Evolutionary conservation across 495 filamentous ascomycete species (phyloP).

Genomic region (Aspergillus carlsbadensis): DNA sequence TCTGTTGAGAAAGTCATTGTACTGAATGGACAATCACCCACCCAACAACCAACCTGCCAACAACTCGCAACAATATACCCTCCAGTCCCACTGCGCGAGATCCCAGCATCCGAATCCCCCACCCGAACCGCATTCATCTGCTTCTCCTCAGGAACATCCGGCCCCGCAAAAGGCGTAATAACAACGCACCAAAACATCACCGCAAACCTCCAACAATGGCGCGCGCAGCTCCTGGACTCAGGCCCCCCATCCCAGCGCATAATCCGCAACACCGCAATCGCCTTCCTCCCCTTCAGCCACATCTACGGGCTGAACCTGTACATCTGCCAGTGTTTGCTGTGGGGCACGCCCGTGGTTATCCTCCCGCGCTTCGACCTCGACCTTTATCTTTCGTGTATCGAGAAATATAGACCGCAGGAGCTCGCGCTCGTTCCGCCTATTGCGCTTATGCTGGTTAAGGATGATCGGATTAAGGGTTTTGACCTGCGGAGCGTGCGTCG

Average conservation of each 20-base stretch:
- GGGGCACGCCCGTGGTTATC: neutral
- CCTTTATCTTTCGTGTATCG: neutral
- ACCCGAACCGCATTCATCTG: neutral
- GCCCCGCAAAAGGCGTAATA: neutral
- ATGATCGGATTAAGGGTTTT: neutral
- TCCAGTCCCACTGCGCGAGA: too few relatives aligned
- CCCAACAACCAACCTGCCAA: too few relatives aligned
- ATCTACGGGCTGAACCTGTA: conserved; percentile 7
- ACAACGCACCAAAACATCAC: neutral
- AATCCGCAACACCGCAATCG: neutral
- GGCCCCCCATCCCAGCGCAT: neutral
- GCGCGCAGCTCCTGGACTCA: neutral
- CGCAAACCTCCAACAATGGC: conserved; percentile 1
- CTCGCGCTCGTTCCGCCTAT: neutral
- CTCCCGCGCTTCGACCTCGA: conserved; percentile 3
- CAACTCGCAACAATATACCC: too few relatives aligned
- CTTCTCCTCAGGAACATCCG: conserved; percentile 9
- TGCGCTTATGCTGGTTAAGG: neutral
- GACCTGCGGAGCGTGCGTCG: neutral
- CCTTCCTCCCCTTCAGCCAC: conserved; percentile 9
- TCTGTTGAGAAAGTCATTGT: too few relatives aligned
- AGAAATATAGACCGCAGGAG: neutral
- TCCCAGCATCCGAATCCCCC: too few relatives aligned
- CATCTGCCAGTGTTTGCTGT: conserved; percentile 8
- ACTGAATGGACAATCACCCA: too few relatives aligned